Conservation (phyloP, 2,329 filamentous ascomycete genomes). For the Pyrenophora graminea region DNA sequence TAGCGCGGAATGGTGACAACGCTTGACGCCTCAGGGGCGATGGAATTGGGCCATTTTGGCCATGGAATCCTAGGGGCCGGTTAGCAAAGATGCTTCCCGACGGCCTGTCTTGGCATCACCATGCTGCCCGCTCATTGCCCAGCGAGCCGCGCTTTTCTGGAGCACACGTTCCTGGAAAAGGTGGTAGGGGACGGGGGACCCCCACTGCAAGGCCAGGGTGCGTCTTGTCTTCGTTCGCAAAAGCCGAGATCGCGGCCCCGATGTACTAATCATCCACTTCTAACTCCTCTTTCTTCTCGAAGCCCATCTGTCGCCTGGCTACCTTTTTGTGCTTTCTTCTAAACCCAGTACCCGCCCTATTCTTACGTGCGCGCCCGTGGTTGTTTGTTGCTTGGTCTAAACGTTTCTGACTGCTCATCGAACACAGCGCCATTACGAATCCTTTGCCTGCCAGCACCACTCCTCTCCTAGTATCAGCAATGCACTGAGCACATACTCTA, state of each 20-base stretch:
- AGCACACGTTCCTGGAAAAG: conserved; percentile 23
- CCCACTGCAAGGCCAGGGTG: conserved; percentile 11
- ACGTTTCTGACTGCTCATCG: conserved; percentile 6
- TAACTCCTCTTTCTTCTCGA: background rate
- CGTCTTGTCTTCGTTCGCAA: conserved; percentile 1
- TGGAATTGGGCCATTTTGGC: background rate
- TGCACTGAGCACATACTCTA: conserved; percentile 13
- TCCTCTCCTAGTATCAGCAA: conserved; percentile 11
- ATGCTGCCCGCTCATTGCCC: conserved; percentile 7
- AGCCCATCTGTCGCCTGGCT: background rate
- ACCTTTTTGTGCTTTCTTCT: too few relatives aligned
- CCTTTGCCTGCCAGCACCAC: background rate
- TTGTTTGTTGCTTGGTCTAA: background rate
- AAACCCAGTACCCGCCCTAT: background rate
- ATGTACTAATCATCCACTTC: background rate
- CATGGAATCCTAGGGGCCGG: conserved; percentile 6
- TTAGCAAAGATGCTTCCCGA: conserved; percentile 8
- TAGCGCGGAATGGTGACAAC: conserved; percentile 1
- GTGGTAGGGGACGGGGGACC: conserved; percentile 7
- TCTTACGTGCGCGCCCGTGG: conserved; percentile 3
- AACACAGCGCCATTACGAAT: conserved; percentile 1
- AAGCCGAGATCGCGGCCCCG: conserved; percentile 9
- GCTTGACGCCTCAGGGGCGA: background rate
- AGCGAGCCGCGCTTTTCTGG: conserved; percentile 18
- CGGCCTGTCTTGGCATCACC: conserved; percentile 12